Evolutionary conservation across 306 rosid species (phyloP).

Genomic region (Abrus pulchellus): DNA sequence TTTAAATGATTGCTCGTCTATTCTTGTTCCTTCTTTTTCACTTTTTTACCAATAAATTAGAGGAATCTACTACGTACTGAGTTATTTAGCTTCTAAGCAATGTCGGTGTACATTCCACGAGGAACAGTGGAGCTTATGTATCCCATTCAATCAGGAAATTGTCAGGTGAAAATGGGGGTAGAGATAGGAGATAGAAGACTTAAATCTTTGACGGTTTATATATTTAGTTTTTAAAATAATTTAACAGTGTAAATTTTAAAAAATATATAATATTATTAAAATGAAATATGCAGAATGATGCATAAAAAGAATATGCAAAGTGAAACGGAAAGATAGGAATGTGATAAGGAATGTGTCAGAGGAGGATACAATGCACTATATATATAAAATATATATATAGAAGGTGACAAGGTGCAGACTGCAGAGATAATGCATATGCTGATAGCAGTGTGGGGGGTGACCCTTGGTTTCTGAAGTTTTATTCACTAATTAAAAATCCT

Average conservation of each 20-base stretch:
- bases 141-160: background rate
- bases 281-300: background rate
- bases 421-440: conserved; percentile 47
- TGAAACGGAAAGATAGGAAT: conserved; percentile 27
- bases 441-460: background rate
- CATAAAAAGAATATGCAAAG: background rate
- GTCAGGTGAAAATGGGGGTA: background rate
- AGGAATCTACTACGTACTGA: background rate
- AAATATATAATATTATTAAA: no score
- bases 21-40: background rate
- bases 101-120: conserved; percentile 11
- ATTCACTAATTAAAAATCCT: conserved; percentile 41
- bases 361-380: conserved; percentile 63
- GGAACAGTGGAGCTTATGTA: conserved; percentile 9
- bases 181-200: background rate
- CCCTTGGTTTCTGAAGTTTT: conserved; percentile 26
- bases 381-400: background rate
- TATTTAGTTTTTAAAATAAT: background rate
- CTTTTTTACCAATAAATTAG: background rate
- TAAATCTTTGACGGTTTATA: background rate
- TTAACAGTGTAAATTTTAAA: background rate
- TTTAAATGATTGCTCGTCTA: no score
- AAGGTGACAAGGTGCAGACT: conserved; percentile 38
- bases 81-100: background rate
- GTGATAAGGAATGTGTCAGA: conserved; percentile 61